Base-by-base conservation (phyloP, 2,329 filamentous ascomycete species). In the Mollisia scopiformis region DNA sequence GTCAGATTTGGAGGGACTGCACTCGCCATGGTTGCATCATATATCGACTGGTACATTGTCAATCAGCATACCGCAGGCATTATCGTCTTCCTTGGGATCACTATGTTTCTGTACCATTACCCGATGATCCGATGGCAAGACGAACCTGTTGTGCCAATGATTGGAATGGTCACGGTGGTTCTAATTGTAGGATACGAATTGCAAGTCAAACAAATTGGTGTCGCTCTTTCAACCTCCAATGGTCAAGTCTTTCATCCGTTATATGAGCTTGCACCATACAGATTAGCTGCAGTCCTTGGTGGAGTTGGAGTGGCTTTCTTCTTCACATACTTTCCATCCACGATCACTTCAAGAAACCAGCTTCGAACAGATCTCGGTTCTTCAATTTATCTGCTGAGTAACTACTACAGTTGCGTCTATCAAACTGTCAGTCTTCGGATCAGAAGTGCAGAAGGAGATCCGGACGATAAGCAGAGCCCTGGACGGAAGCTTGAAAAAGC, bases 271-370 rank as follows among this genome's bases (percentile, higher is more conserved):
- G 89, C 83, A 0, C 88, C 88, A 0, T 91, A 91, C 67, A 83
- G 89, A 6, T 78, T 93, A 0, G 88, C 86, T 0, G 84, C 82
- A 0, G 87, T 92, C 5, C 77, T 79, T 0, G 87, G 79, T 1
- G 90, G 90, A 58, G 81, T 89, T 28, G 78, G 83, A 0, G 82
- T 92, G 1, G 88, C 88, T 1, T 92, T 90, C 71, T 79, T 93
- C 67, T 93, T 88, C 87, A 92, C 89, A 0, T 81, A 90, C 58
- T 91, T 92, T 70, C 89, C 89, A 0, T 88, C 83, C 59, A 88
- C 89, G 0, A 82, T 91, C 55, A 88, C 88, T 0, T 89, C 91
- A 67, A 86, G 89, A 59, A 86, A 85, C 1, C 83, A 85, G 62
- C 78, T 92, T 6, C 82, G 89, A 3, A 84, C 84, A 62, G 86